A percentile compares a stretch with the other conserved stretches of the same genome.
Evolutionary conservation across 1,284 basidiomycete genomes (phyloP).

Genomic region (Athelia sp.): DNA sequence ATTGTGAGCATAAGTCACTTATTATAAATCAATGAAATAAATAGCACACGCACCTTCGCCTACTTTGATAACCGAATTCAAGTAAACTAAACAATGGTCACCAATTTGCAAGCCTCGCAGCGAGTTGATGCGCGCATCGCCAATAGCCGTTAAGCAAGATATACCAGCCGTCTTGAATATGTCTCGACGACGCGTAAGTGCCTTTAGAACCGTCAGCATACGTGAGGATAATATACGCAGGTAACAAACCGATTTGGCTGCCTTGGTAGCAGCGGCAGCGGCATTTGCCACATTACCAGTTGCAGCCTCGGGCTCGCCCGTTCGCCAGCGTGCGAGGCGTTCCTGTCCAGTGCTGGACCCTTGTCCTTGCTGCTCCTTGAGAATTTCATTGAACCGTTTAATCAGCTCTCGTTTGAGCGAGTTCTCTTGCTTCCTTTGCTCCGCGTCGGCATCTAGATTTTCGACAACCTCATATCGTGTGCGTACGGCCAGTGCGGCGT

Average conservation of each 20-base stretch:
- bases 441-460: not conserved
- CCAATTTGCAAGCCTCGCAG: too few relatives aligned
- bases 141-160: too few relatives aligned
- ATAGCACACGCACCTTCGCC: not conserved
- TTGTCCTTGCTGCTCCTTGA: conserved; percentile 1
- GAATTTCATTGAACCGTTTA: not conserved
- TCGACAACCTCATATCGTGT: not conserved
- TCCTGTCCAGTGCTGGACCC: not conserved
- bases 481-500: conserved; percentile 11
- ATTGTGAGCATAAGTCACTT: too few relatives aligned
- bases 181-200: too few relatives aligned
- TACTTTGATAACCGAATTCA: not conserved
- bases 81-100: not conserved
- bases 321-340: conserved; percentile 3
- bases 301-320: not conserved
- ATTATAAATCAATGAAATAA: not conserved
- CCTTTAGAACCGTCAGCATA: too few relatives aligned
- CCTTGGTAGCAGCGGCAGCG: too few relatives aligned
- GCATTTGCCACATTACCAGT: conserved; percentile 5
- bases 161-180: too few relatives aligned
- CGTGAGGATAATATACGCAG: too few relatives aligned
- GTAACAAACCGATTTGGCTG: too few relatives aligned
- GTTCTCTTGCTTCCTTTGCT: too few relatives aligned
- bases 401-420: conserved; percentile 2
- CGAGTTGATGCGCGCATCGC: too few relatives aligned